Evolutionary conservation across 1,284 basidiomycete species (phyloP), one percentile per base, ranked within the genome.

Genomic region (Puccinia hordei): DNA sequence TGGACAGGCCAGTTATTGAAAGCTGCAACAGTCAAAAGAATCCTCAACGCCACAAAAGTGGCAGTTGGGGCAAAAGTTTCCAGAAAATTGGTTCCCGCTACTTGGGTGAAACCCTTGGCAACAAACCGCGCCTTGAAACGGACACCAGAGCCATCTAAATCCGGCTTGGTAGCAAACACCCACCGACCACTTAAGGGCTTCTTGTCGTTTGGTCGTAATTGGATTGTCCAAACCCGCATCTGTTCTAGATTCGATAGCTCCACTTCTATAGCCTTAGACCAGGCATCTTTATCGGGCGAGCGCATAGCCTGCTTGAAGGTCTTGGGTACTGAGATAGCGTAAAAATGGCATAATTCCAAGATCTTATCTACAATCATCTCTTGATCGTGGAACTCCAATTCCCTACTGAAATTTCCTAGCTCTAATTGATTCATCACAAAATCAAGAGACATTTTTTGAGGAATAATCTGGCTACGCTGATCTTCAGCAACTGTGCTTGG

Each of bases 61-160:
- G n/a, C 41, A 4, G 12, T 41, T 6, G 38, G 38, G 6, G 38
- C 38, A 41, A 41, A 41, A 6, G 38, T 41, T 12, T 12, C 49
- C 51, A 4, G 2, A 5, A 24, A 53, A 12, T 19, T 13, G 13
- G 10, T 30, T 17, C 22, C 49, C 49, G 6, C 49, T 9, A 27
- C n/a, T 41, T 73, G 51, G 3, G 12, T 44, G 22, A 59, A 59
- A 3, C 73, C 73, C 41, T 61, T 44, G 2, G 73, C 73, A 5
- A 74, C 73, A 33, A 3, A 74, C 6, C 73, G 1, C 6, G 73
- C 73, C 24, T 74, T 74, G 27, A 41, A 63, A 35, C 22, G 1
- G 15, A 6, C 19, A 3, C 12, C n/a, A 2, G 3, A 1, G 10
- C 51, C 49, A 30, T 33, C 10, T 2, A 30, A 1, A 24, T 27